A percentile compares a stretch with the other conserved stretches of the same genome.
Evolutionary conservation across 2,329 filamentous ascomycete species (phyloP).

Genomic region (Geoglossum cookeanum): DNA sequence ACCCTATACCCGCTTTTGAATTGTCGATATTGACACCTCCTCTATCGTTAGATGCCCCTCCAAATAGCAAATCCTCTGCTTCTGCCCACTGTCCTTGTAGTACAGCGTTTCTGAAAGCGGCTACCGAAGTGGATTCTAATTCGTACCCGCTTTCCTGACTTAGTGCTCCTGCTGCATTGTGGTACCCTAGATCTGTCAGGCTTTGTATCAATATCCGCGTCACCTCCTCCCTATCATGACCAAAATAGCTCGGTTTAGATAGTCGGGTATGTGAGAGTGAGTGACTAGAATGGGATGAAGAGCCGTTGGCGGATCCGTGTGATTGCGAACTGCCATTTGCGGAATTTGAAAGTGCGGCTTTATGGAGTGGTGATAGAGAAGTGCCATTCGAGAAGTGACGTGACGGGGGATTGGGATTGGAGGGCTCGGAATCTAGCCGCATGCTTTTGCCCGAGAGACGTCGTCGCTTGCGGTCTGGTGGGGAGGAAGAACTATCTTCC

Average conservation of each 20-base stretch:
- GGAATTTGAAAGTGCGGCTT: slow-evolving; percentile 20
- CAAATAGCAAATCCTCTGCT: slow-evolving; percentile 66
- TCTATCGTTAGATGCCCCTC: slow-evolving; percentile 25
- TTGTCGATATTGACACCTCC: slow-evolving; percentile 16
- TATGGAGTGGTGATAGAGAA: slow-evolving; percentile 20
- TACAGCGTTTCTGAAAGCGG: slow-evolving; percentile 68
- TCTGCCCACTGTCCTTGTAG: slow-evolving; percentile 63
- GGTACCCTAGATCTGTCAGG: slow-evolving; percentile 73
- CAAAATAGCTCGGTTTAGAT: slow-evolving; percentile 41
- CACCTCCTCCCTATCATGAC: slow-evolving; percentile 82
- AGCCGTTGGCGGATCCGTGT: neutral
- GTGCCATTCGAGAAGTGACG: slow-evolving; percentile 39
- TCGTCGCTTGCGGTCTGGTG: slow-evolving; percentile 37
- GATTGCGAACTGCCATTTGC: slow-evolving; percentile 25
- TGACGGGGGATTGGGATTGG: slow-evolving; percentile 34
- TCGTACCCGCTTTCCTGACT: slow-evolving; percentile 70
- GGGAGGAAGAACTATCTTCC: slow-evolving; percentile 11
- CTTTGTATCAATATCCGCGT: slow-evolving; percentile 85
- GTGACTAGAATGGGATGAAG: slow-evolving; percentile 1
- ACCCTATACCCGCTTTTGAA: neutral
- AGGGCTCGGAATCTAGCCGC: slow-evolving; percentile 39
- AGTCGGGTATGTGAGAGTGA: slow-evolving; percentile 8
- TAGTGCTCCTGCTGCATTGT: slow-evolving; percentile 52
- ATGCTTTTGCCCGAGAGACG: slow-evolving; percentile 36
- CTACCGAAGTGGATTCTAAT: slow-evolving; percentile 68